Evolutionary conservation across 148 eudicot species (phyloP).

Genomic region (Cornus kousa): DNA sequence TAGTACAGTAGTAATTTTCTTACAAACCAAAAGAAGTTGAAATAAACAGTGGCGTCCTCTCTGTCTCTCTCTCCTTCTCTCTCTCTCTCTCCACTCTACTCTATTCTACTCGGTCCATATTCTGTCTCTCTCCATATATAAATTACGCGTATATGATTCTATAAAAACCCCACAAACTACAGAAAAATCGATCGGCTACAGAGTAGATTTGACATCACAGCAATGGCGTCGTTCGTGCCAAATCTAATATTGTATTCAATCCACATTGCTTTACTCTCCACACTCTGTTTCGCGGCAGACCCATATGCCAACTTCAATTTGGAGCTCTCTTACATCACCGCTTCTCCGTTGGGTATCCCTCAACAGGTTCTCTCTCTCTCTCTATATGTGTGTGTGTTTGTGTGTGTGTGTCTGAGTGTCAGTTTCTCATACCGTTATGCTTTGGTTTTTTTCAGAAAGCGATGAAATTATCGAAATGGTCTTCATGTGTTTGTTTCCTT

Average conservation of each 20-base stretch:
- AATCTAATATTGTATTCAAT: slow-evolving; percentile 12
- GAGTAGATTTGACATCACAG: not conserved
- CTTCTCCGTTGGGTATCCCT: slow-evolving; percentile 56
- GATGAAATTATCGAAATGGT: too few relatives aligned
- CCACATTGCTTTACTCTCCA: slow-evolving; percentile 27
- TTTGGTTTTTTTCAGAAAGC: too few relatives aligned
- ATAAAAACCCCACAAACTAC: not conserved
- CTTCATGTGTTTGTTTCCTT: too few relatives aligned
- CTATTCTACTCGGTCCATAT: too few relatives aligned
- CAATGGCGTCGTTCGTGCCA: slow-evolving; percentile 7
- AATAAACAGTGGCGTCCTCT: not conserved
- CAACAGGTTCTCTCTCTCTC: slow-evolving; percentile 38
- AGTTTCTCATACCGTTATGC: not conserved
- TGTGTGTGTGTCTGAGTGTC: too few relatives aligned
- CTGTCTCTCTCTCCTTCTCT: slow-evolving; percentile 2
- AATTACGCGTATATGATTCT: too few relatives aligned
- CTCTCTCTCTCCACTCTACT: not conserved
- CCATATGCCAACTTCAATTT: slow-evolving; percentile 31
- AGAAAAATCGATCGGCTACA: not conserved
- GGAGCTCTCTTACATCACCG: slow-evolving; percentile 47
- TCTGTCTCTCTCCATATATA: not conserved
- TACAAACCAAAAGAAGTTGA: not conserved
- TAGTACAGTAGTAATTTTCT: not conserved
- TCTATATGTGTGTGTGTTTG: too few relatives aligned
- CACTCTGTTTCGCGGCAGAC: slow-evolving; percentile 46